Base-by-base conservation (phyloP, 768 basidiomycete species). In the Phlebiopsis flavidoalba region DNA sequence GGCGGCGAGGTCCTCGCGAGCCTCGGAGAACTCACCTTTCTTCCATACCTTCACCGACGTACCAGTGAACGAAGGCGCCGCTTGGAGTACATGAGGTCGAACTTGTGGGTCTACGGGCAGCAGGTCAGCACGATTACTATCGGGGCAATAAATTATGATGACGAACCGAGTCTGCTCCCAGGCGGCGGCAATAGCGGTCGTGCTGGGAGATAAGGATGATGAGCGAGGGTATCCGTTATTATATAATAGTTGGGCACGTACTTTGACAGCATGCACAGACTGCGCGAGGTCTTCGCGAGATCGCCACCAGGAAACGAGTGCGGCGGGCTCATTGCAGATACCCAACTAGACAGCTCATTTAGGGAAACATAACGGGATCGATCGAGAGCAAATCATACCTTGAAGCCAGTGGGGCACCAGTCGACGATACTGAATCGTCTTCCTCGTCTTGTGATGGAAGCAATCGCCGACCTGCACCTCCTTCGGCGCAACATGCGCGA, bases 11-110 rank as follows among this genome's bases (percentile, higher is more conserved):
- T 99, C 96, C 77, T 99, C 97, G 62, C 96, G 90, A 21, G 96
- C 96, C 79, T 98, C 96, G 22, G 93, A 95, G 80, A 98, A 98
- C 79, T 99, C 96, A 73, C 96, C 96, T 48, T n/a, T 89, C 86
- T 72, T 89, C 85, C 86, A 89, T 89, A 70, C 87, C 86, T 73
- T 89, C 86, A 62, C 87, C 85, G 60, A 88, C 87, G 73, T 91
- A 84, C 83, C 82, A 80, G 71, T 82, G 79, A 7, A 80, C 77
- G 65, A 82, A 78, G 5, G 78, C 78, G 64, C n/a, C 77, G 78
- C 72, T 78, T 84, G 56, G 87, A 87, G 77, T 89, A 89, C 50
- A 90, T 79, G 54, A 90, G 78, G 68, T 90, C 88, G 70, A 90
- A 90, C 72, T 90, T 90, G 79, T 89, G 86, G n/a, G 78, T 90